Base-by-base conservation (phyloP, 768 basidiomycete species). In the Termitomyces sp. region DNA sequence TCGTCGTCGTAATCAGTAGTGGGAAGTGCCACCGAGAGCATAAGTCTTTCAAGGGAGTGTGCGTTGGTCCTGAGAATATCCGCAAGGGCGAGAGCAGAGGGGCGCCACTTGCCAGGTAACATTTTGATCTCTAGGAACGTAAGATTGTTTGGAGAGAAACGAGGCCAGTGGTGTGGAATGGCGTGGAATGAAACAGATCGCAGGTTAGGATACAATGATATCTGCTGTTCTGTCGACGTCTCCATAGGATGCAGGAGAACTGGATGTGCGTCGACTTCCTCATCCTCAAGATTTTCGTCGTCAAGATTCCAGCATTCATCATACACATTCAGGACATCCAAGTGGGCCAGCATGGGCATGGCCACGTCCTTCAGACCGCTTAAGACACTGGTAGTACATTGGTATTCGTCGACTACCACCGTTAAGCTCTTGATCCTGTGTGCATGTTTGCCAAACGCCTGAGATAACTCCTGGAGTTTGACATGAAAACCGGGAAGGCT, bases 61-160 rank as follows among this genome's bases (percentile, higher is more conserved):
- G 55, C 55, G 24, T 54, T 59, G n/a, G 43, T 30, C 19, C 43
- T 34, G 8, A 59, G 55, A 41, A 59, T 42, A 15, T 9, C 15
- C 17, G 15, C 41, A 6, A 59, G 26, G 14, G 32, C 26, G 17
- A n/a, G 11, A 4, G 51, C 24, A 3, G 46, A 49, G 3, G 49
- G 58, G 19, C 55, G 55, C 32, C 30, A 44, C 5, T 19, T 22
- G 8, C 6, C 22, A 3, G 46, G 52, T 6, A 57, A 12, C 46
- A 57, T 50, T 2, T 21, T 50, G 17, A 59, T 45, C 17, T 59
- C 55, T 8, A 59, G 38, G 1, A 26, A 14, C 1, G 45, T 46
- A 14, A 59, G 40, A 17, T 50, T 53, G 7, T 28, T 44, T 9
- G 52, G 59, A 30, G 42, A 53, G 40, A 57, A 60, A 2, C 40